Evolutionary conservation across 768 basidiomycete genomes (phyloP).

Genomic region (Aureoboletus auriporus): DNA sequence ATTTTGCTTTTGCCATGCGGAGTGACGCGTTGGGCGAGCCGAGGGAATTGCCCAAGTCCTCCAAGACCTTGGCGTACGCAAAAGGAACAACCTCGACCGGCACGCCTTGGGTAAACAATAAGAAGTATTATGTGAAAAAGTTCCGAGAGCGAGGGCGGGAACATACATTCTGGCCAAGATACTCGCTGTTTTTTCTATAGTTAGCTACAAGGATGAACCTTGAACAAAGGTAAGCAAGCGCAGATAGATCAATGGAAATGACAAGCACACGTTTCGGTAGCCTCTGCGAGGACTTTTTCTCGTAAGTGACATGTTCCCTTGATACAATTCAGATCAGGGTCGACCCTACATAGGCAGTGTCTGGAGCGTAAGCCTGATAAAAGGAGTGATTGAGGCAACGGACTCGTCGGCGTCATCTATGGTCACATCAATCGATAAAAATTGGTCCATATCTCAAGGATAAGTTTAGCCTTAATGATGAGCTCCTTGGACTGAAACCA

Average conservation of each 20-base stretch:
- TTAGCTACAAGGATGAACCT: constrained; percentile 87
- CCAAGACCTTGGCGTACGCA: constrained; percentile 85
- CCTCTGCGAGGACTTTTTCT: constrained; percentile 97
- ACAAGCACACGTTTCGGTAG: constrained; percentile 68
- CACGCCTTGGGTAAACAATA: constrained; percentile 74
- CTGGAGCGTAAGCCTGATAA: not conserved
- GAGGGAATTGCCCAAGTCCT: constrained; percentile 55
- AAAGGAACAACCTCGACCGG: constrained; percentile 97
- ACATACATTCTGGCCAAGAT: constrained; percentile 79
- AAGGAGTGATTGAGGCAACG: constrained; percentile 24
- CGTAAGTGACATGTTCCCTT: constrained; percentile 96
- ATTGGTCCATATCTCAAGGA: constrained; percentile 85
- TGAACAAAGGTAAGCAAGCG: constrained; percentile 60
- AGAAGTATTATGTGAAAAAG: not conserved
- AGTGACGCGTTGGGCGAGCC: constrained; percentile 69
- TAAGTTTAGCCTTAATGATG: constrained; percentile 75
- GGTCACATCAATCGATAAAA: constrained; percentile 89
- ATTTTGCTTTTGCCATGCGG: constrained; percentile 91
- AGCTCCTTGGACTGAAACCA: constrained; percentile 97
- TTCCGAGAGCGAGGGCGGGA: not conserved
- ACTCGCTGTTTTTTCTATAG: constrained; percentile 86
- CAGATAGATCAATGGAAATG: no score
- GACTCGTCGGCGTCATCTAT: constrained; percentile 98
- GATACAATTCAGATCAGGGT: constrained; percentile 83
- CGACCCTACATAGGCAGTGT: constrained; percentile 54